These are phyloP conservation scores for Fomitopsis palustris DNA, from an alignment of 1,284 basidiomycete genomes.

Conservation along the genomic window DNA sequence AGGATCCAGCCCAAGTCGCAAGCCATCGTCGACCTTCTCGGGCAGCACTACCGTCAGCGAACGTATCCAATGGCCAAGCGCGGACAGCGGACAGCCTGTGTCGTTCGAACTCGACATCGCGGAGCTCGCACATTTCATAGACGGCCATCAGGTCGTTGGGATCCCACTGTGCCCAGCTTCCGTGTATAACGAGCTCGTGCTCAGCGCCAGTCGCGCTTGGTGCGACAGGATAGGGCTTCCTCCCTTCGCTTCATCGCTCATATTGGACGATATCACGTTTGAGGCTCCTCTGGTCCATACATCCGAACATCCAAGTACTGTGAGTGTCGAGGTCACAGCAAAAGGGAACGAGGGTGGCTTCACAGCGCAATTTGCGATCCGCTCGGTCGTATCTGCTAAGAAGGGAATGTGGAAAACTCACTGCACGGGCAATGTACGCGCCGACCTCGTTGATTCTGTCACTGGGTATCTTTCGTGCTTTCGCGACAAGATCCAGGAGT, in stretches of 20 bases:
- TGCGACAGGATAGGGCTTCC: conserved; percentile 28
- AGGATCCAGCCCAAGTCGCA: not conserved
- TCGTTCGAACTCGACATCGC: conserved; percentile 52
- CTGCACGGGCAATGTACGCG: conserved; percentile 37
- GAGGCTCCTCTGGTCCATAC: conserved; percentile 52
- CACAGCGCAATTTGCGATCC: conserved; percentile 27
- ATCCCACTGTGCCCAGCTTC: conserved; percentile 65
- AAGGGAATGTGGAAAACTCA: conserved; percentile 32
- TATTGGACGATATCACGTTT: conserved; percentile 45
- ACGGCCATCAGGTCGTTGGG: conserved; percentile 57
- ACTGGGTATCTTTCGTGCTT: conserved; percentile 17
- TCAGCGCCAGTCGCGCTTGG: conserved; percentile 40
- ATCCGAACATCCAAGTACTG: conserved; percentile 25
- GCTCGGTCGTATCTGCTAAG: conserved; percentile 43
- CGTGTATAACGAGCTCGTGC: conserved; percentile 57
- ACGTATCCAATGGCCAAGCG: conserved; percentile 43
- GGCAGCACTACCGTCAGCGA: conserved; percentile 23
- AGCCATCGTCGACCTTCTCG: not conserved
- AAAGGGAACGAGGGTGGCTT: conserved; percentile 10
- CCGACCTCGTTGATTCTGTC: conserved; percentile 33
- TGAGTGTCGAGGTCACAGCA: conserved; percentile 41
- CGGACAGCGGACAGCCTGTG: conserved; percentile 37
- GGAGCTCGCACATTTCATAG: conserved; percentile 42
- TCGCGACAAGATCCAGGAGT: conserved; percentile 33
- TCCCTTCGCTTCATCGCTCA: conserved; percentile 31